Conservation (phyloP, 306 rosid species). For the Cucurbita ficifolia region DNA sequence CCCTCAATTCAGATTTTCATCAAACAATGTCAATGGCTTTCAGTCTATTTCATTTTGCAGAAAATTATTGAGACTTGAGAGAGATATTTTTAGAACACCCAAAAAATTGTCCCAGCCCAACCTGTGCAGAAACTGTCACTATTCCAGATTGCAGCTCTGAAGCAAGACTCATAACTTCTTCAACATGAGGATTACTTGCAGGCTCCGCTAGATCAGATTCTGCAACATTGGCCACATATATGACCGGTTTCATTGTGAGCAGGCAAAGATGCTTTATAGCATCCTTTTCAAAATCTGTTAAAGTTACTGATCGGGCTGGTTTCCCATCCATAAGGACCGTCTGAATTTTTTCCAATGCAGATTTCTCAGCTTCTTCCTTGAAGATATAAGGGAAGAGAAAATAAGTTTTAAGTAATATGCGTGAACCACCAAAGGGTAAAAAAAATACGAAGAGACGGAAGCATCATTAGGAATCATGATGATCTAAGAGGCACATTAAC, state of each 20-base stretch:
- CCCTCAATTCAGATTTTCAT: background rate
- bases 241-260: conserved; percentile 84
- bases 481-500: background rate
- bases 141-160: conserved; percentile 66
- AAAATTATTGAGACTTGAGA: background rate
- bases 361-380: conserved; percentile 83
- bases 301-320: conserved; percentile 82
- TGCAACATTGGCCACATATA: conserved; percentile 86
- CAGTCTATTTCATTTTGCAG: background rate
- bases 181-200: conserved; percentile 41
- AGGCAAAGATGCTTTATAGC: conserved; percentile 73
- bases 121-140: conserved; percentile 93
- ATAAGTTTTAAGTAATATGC: background rate
- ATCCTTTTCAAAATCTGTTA: conserved; percentile 65
- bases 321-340: conserved; percentile 81
- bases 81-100: background rate
- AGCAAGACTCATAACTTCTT: conserved; percentile 52
- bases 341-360: conserved; percentile 68
- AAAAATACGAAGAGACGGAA: background rate
- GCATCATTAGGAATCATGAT: background rate
- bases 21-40: background rate
- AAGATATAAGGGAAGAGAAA: conserved; percentile 8
- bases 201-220: conserved; percentile 84
- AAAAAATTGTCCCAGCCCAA: conserved; percentile 10
- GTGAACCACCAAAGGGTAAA: background rate